Conservation (phyloP, 139 green algal species). For the Tetraselmis chui region DNA sequence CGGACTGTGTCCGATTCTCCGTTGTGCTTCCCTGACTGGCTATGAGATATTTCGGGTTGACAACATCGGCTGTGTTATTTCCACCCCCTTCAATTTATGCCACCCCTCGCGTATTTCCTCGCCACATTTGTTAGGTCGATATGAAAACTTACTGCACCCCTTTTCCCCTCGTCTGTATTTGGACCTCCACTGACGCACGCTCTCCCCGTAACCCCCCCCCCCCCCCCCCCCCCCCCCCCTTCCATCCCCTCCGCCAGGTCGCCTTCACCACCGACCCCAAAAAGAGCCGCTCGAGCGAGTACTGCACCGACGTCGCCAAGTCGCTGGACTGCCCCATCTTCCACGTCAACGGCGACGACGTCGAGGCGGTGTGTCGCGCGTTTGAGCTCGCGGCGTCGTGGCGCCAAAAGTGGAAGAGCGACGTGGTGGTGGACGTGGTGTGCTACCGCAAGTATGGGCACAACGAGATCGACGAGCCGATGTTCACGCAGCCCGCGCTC, state of each 20-base stretch:
- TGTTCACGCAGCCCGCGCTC: conserved; percentile 39
- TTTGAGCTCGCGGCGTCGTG: conserved; percentile 36
- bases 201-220: not conserved
- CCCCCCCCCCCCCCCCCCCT: conserved; percentile 19
- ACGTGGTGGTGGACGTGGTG: conserved; percentile 60
- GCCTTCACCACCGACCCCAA: conserved; percentile 73
- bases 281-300: conserved; percentile 44
- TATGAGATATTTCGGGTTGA: no score
- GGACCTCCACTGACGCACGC: no score
- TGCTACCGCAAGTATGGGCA: conserved; percentile 55
- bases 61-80: no score
- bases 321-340: conserved; percentile 41
- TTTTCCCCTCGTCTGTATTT: no score
- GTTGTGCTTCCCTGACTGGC: no score
- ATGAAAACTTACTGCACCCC: no score
- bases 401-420: conserved; percentile 30
- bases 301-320: conserved; percentile 67
- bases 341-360: conserved; percentile 77
- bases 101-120: no score
- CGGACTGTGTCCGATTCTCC: no score
- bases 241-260: conserved; percentile 19
- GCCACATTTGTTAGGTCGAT: no score
- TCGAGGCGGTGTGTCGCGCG: conserved; percentile 49
- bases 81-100: no score
- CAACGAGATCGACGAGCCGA: conserved; percentile 63